These are phyloP conservation scores for Fusarium armeniacum DNA, from an alignment of 2,329 filamentous ascomycete genomes.

Conservation along the genomic window DNA sequence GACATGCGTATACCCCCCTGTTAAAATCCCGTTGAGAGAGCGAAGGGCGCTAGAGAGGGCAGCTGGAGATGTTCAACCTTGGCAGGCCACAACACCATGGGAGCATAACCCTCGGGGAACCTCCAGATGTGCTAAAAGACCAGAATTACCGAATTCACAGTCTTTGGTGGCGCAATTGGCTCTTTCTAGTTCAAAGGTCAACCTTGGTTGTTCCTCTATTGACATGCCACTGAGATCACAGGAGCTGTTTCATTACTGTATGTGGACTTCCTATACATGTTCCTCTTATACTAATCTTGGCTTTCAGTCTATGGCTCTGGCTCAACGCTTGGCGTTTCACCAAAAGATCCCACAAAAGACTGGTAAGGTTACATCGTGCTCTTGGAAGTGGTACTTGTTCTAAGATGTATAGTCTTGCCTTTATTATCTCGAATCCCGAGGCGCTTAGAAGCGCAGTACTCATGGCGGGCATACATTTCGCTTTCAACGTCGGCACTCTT, in stretches of 20 bases:
- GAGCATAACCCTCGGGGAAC: slow-evolving; percentile 3
- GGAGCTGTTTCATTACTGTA: slow-evolving; percentile 33
- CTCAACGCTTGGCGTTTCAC: neutral
- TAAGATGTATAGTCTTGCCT: neutral
- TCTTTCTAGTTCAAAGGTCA: slow-evolving; percentile 2
- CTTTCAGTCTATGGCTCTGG: neutral
- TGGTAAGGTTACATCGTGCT: neutral
- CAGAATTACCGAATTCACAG: neutral
- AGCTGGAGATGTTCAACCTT: slow-evolving; percentile 8
- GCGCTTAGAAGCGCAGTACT: slow-evolving; percentile 23
- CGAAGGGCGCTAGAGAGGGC: slow-evolving; percentile 21
- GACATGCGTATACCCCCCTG: slow-evolving; percentile 14
- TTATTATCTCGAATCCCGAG: slow-evolving; percentile 9
- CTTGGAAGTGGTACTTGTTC: fast-evolving
- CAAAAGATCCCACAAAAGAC: neutral
- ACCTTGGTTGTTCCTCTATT: slow-evolving; percentile 7
- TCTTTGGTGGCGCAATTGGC: slow-evolving; percentile 6
- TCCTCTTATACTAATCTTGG: neutral
- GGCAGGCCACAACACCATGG: neutral
- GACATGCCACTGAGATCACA: slow-evolving; percentile 26
- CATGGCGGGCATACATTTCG: slow-evolving; percentile 25
- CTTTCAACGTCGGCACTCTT: slow-evolving; percentile 12
- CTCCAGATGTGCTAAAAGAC: neutral
- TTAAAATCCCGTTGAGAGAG: slow-evolving; percentile 22
- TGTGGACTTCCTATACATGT: fast-evolving